Conservation (phyloP, 768 basidiomycete species). For the Gautieria morchelliformis region DNA sequence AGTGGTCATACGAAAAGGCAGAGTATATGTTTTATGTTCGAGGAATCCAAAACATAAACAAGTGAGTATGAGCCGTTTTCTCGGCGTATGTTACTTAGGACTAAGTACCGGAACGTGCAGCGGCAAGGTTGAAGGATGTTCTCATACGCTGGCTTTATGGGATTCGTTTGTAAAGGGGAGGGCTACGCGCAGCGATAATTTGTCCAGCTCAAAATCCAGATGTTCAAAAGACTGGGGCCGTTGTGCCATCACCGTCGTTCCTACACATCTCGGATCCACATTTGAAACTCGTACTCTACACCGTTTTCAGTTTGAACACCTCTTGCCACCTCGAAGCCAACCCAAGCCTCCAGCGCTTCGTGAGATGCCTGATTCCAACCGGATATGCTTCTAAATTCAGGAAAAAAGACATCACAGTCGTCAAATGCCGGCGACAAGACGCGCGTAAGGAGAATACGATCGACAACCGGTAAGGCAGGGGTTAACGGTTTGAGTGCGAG, state of each 20-base stretch:
- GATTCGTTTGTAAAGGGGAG: background rate
- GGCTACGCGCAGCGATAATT: background rate
- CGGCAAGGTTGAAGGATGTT: constrained; percentile 45
- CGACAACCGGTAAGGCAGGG: constrained; percentile 35
- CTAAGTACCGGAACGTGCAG: constrained; percentile 25
- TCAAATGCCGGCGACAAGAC: constrained; percentile 65
- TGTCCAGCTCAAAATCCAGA: background rate
- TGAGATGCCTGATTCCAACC: constrained; percentile 54
- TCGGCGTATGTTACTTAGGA: background rate
- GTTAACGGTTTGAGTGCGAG: constrained; percentile 33
- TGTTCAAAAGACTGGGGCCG: background rate
- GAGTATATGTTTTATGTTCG: constrained; percentile 85
- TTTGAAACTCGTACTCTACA: constrained; percentile 84
- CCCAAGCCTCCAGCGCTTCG: constrained; percentile 63
- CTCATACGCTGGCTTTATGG: background rate
- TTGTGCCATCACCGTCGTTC: background rate
- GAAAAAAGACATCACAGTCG: constrained; percentile 82
- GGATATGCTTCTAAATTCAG: constrained; percentile 45
- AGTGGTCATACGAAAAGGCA: constrained; percentile 81
- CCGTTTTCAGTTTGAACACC: constrained; percentile 78
- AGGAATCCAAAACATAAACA: constrained; percentile 98
- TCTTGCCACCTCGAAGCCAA: constrained; percentile 65
- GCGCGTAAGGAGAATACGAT: constrained; percentile 83
- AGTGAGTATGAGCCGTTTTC: constrained; percentile 35
- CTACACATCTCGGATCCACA: constrained; percentile 62